Conservation (phyloP, 2,329 filamentous ascomycete genomes). For the Paramyrothecium sp. region DNA sequence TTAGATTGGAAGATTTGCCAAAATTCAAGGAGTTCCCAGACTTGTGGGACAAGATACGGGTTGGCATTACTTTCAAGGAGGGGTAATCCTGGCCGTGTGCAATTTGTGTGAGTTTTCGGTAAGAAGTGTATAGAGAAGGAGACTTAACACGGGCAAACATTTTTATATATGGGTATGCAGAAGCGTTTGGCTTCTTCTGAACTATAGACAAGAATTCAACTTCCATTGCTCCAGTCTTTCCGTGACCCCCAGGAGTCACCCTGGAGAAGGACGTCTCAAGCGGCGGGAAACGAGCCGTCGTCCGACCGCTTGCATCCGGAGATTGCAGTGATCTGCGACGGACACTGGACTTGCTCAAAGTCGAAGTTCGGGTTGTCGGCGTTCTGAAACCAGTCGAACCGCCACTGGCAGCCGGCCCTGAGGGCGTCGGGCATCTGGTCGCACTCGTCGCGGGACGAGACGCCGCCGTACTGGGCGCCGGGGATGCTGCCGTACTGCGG, state of each 20-base stretch:
- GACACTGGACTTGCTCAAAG: constrained; percentile 57
- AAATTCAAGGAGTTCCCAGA: not conserved
- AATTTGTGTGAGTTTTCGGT: too few species aligned
- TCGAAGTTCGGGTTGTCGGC: constrained; percentile 56
- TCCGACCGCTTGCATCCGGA: constrained; percentile 32
- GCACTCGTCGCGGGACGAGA: constrained; percentile 50
- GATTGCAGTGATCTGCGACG: constrained; percentile 42
- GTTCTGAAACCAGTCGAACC: constrained; percentile 62
- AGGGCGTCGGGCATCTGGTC: constrained; percentile 48
- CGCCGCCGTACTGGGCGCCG: constrained; percentile 58
- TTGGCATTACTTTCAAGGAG: too few species aligned
- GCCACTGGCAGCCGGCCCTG: constrained; percentile 59
- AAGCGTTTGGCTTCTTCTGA: not conserved
- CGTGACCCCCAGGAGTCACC: not conserved
- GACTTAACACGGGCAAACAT: too few species aligned
- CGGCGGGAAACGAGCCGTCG: constrained; percentile 23
- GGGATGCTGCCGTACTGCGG: constrained; percentile 41
- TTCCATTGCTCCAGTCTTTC: not conserved
- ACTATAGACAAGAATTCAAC: not conserved
- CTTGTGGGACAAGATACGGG: not conserved
- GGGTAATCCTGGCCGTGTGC: too few species aligned
- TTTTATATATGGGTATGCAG: not conserved
- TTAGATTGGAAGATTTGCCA: not conserved
- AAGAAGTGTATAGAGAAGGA: too few species aligned
- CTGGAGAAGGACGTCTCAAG: not conserved